Base-by-base conservation (phyloP, 208 protist genomes). In the Novymonas esmeraldas region DNA sequence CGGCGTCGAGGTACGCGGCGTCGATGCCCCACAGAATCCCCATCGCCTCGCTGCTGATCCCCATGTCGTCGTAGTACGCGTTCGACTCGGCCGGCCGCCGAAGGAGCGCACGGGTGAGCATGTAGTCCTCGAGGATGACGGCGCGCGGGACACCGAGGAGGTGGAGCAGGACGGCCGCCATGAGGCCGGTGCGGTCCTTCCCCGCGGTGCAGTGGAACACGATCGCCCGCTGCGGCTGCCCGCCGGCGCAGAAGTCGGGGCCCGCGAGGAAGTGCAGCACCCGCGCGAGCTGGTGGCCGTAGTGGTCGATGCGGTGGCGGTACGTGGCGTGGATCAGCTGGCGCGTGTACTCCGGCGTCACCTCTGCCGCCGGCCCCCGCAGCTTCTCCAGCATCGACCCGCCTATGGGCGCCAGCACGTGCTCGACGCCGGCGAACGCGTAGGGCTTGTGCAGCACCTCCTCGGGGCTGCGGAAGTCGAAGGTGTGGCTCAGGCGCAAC, bases 151-250 rank as follows among this genome's bases (percentile, higher is more conserved):
- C 78, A 33, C 59, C 64, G 7, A 84, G 65, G 2, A 73, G 3
- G 24, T 63, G 56, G 31, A 87, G 76, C 0, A 90, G 28, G 29
- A 85, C 52, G 16, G 78, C 76, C 6, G 76, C 70, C 50, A 61
- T 70, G 11, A 70, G 57, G 0, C 78, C 80, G 2, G 84, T 90
- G 9, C 75, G 65, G 60, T 85, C 84, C 56, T 87, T 90, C 41
- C 84, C 84, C 1, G 84, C 78, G 18, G 80, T 83, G 70, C 84
- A 85, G 72, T 85, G 74, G 18, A 87, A 85, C 0, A 87, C 41
- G 18, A 90, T 54, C 10, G 68, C 59, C 48, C 20, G 31, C 51
- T n/a, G 36, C 36, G 36, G 13, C 18, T 64, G 49, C 48, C 52
- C 46, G 4, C 60, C 49, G 31, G 64, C 48, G 34, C 41, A 6